Percentiles rank a stretch among this genome's conserved stretches.
Conservation (phyloP, 2,329 filamentous ascomycete species). For the Cadophora malorum region DNA sequence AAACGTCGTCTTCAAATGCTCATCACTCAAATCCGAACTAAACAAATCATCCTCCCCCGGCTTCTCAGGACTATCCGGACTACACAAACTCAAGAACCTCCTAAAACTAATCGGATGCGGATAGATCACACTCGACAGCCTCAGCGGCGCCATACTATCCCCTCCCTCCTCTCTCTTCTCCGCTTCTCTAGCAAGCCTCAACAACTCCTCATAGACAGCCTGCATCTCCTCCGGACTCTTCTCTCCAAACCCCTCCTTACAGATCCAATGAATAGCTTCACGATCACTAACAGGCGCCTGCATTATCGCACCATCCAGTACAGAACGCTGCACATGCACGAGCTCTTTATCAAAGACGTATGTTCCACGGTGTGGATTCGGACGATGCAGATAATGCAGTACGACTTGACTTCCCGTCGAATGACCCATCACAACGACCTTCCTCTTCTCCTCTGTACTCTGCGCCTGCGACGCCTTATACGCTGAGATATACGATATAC, state of each 20-base stretch:
- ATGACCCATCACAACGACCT: conserved; percentile 14
- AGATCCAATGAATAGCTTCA: conserved; percentile 40
- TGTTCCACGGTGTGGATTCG: conserved; percentile 3
- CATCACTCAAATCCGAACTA: conserved; percentile 16
- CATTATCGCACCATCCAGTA: conserved; percentile 17
- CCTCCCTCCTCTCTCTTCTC: not conserved
- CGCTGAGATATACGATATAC: conserved; percentile 3
- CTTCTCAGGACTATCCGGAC: conserved; percentile 16
- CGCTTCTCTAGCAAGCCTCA: not conserved
- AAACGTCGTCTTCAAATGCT: conserved; percentile 8
- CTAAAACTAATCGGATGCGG: conserved; percentile 20
- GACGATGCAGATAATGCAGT: conserved; percentile 11
- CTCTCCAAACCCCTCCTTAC: conserved; percentile 45
- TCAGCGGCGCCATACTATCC: conserved; percentile 5
- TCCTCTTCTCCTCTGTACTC: not conserved
- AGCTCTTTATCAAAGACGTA: conserved; percentile 12
- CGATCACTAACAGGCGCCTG: conserved; percentile 15
- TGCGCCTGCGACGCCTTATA: conserved; percentile 1
- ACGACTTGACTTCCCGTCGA: conserved; percentile 19
- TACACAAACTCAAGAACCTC: conserved; percentile 1
- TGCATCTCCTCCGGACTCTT: conserved; percentile 48
- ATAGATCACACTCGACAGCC: not conserved
- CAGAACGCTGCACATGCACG: not conserved
- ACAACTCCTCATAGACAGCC: conserved; percentile 13
- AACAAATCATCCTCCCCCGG: conserved; percentile 15